A percentile compares a stretch with the other conserved stretches of the same genome.
Evolutionary conservation across 2,329 filamentous ascomycete genomes (phyloP).

Genomic region (Thelonectria discophora): DNA sequence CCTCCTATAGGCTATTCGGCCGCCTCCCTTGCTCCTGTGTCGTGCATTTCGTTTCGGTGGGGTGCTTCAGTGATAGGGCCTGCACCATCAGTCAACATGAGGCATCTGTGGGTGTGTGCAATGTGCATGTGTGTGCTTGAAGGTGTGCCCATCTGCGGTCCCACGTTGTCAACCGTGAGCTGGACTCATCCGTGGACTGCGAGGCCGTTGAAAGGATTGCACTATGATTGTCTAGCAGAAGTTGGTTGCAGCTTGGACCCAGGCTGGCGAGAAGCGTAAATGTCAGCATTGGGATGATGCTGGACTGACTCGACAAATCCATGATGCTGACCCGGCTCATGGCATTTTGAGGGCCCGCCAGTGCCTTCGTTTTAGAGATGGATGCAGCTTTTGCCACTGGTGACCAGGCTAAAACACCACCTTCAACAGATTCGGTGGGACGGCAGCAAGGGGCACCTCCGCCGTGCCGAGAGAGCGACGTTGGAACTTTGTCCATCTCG

Average conservation of each 20-base stretch:
- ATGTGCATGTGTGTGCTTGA: conserved; percentile 3
- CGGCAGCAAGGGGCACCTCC: conserved; percentile 3
- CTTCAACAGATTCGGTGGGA: conserved; percentile 14
- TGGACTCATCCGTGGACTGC: not conserved
- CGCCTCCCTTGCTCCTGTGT: conserved; percentile 37
- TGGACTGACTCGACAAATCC: conserved; percentile 12
- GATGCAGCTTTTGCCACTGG: conserved; percentile 28
- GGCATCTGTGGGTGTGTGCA: not conserved
- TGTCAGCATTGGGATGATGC: not conserved
- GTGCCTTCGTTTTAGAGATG: conserved; percentile 1
- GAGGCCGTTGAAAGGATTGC: conserved; percentile 18
- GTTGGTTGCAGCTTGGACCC: not conserved
- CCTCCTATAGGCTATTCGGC: conserved; percentile 36
- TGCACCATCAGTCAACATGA: no score
- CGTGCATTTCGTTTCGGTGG: conserved; percentile 31
- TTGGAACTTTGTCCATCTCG: no score
- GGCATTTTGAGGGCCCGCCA: not conserved
- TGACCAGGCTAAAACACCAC: conserved; percentile 7
- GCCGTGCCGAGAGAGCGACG: not conserved
- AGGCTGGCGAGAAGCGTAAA: not conserved
- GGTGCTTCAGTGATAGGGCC: not conserved
- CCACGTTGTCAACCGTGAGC: not conserved
- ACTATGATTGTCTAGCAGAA: conserved; percentile 3
- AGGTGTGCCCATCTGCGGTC: not conserved
- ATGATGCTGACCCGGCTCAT: conserved; percentile 33